Conservation (phyloP, 768 basidiomycete species). For the Pleurotus djamor region DNA sequence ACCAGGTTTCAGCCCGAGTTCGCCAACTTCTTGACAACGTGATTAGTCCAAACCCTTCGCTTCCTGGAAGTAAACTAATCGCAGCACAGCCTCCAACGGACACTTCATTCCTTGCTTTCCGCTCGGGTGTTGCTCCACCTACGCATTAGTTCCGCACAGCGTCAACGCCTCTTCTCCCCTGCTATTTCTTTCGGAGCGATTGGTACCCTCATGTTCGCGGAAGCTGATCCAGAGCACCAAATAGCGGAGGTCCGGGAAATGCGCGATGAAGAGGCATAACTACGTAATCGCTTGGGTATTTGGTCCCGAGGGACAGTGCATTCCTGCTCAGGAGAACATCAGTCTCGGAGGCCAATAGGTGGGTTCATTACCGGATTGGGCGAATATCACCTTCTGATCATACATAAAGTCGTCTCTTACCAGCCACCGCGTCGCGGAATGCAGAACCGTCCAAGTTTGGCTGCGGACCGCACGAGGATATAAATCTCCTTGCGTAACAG, state of each 20-base stretch:
- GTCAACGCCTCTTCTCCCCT: background rate
- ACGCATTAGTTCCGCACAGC: background rate
- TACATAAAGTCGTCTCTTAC: too few species aligned
- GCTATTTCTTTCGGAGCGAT: background rate
- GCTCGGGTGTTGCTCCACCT: slow-evolving; percentile 2
- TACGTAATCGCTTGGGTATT: too few species aligned
- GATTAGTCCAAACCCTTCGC: background rate
- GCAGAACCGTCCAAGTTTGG: too few species aligned
- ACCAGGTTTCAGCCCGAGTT: background rate
- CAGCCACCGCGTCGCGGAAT: too few species aligned
- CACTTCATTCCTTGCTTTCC: slow-evolving; percentile 6
- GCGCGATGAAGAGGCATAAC: too few species aligned
- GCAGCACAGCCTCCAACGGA: background rate
- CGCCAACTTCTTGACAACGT: background rate
- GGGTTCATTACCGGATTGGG: too few species aligned
- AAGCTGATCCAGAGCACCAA: background rate
- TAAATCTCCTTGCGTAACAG: too few species aligned
- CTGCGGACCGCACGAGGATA: too few species aligned
- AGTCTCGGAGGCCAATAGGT: too few species aligned
- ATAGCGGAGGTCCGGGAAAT: background rate
- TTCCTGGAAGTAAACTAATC: background rate
- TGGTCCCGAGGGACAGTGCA: too few species aligned
- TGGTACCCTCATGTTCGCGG: background rate
- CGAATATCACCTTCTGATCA: too few species aligned
- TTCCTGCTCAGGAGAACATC: too few species aligned